phyloP scores from a whole-genome alignment of 2,329 filamentous ascomycete species.

The Aspergillus nomiae region DNA sequence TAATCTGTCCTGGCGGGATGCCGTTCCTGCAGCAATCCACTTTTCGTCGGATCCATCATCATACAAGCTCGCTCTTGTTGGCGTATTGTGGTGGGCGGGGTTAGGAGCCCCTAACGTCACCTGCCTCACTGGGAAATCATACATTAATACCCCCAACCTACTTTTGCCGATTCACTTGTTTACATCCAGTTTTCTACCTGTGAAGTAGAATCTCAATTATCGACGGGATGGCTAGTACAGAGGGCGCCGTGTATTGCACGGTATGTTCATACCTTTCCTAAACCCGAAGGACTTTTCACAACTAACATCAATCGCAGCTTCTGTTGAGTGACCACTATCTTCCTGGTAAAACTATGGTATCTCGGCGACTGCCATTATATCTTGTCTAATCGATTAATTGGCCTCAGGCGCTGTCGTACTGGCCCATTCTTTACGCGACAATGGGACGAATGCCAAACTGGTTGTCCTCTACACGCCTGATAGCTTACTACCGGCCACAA shows the following conservation, averaged over 20 bases:
- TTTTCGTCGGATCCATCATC: not conserved
- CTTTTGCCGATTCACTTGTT: conserved; percentile 3
- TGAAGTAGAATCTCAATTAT: not conserved
- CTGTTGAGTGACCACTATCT: conserved; percentile 90
- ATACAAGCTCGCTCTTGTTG: not conserved
- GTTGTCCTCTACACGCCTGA: conserved; percentile 82
- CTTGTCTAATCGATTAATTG: conserved; percentile 19
- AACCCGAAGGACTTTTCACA: conserved; percentile 13
- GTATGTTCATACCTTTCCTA: conserved; percentile 42
- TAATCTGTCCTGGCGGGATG: not conserved
- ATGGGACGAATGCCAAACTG: conserved; percentile 80
- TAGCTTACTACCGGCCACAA: conserved; percentile 71
- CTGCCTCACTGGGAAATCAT: conserved; percentile 15
- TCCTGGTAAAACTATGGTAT: conserved; percentile 64
- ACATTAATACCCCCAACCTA: not conserved
- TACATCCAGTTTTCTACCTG: conserved; percentile 2
- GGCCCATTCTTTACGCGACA: conserved; percentile 91
- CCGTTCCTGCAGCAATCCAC: not conserved
- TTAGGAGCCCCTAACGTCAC: conserved; percentile 19
- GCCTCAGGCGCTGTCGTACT: conserved; percentile 81
- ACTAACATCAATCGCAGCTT: conserved; percentile 61
- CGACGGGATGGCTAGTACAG: conserved; percentile 42
- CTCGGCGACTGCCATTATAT: not conserved
- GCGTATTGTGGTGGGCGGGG: conserved; percentile 19
- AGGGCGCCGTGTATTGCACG: conserved; percentile 67